Conservation (phyloP, 768 basidiomycete genomes). For the Lactarius psammicola region DNA sequence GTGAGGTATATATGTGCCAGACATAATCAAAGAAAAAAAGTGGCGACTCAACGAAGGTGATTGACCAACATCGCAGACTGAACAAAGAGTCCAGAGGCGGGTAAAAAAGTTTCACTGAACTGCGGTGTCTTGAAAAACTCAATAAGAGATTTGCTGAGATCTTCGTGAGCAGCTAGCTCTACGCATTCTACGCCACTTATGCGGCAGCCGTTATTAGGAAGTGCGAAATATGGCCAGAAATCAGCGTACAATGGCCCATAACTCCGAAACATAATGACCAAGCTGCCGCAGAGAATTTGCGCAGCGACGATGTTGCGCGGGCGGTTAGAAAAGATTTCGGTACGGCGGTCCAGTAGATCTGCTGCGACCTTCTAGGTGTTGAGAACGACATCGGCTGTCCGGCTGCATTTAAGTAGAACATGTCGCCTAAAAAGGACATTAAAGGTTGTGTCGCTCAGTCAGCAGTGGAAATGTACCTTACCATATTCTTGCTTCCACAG, state of each 20-base stretch:
- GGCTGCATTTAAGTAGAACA: slow-evolving; percentile 25
- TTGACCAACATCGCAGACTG: background rate
- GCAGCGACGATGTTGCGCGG: slow-evolving; percentile 23
- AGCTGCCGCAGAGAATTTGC: slow-evolving; percentile 22
- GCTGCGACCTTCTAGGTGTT: slow-evolving; percentile 31
- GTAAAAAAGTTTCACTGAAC: background rate
- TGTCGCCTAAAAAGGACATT: slow-evolving; percentile 18
- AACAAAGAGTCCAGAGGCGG: background rate
- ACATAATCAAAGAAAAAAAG: slow-evolving; percentile 21
- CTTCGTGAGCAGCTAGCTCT: slow-evolving; percentile 13
- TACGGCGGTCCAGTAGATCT: slow-evolving; percentile 31
- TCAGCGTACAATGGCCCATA: slow-evolving; percentile 20
- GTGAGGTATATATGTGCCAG: slow-evolving; percentile 12
- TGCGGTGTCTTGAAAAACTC: background rate
- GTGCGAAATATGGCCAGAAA: no score
- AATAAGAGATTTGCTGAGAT: background rate
- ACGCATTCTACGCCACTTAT: slow-evolving; percentile 25
- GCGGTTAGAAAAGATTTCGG: slow-evolving; percentile 24
- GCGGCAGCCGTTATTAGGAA: background rate
- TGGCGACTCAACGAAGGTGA: background rate
- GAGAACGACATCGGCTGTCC: slow-evolving; percentile 31
- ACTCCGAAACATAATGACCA: slow-evolving; percentile 16
- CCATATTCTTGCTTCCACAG: slow-evolving; percentile 21
- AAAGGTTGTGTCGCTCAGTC: background rate
- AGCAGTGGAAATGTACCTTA: background rate